A percentile compares a stretch with the other conserved stretches of the same genome.
phyloP scores from a whole-genome alignment of 148 eudicot genomes.

The Diospyros lotus region DNA sequence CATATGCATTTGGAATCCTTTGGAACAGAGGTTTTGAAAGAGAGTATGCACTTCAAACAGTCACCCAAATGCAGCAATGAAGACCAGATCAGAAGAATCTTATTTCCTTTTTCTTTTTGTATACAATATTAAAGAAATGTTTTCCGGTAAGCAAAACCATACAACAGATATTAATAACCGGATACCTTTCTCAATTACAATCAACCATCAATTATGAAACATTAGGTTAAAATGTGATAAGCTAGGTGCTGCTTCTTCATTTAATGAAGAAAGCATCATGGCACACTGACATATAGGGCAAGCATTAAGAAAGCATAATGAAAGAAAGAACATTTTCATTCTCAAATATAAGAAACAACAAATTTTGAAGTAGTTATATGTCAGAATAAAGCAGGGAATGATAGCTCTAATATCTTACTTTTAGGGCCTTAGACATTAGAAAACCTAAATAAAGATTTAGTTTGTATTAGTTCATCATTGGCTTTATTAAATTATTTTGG shows the following conservation, averaged over 20 bases:
- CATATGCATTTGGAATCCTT: no score
- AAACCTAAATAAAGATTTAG: background rate
- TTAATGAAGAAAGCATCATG: background rate
- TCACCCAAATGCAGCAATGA: no score
- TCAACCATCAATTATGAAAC: background rate
- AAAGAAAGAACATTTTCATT: background rate
- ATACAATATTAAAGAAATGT: no score
- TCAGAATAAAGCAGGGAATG: background rate
- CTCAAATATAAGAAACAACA: background rate
- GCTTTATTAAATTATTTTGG: background rate
- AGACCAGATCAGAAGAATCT: no score
- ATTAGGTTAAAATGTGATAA: background rate
- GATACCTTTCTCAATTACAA: no score
- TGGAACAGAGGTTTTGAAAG: no score
- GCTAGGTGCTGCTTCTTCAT: background rate
- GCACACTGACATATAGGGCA: background rate
- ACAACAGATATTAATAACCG: no score
- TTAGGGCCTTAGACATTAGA: background rate
- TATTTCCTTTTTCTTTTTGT: no score
- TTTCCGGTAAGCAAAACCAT: no score
- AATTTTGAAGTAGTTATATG: no score
- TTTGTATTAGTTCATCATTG: background rate
- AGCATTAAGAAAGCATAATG: background rate
- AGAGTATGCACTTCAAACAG: no score
- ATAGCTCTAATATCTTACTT: background rate